Conservation (phyloP, 2,329 filamentous ascomycete genomes). For the Zymoseptoria crescenta region DNA sequence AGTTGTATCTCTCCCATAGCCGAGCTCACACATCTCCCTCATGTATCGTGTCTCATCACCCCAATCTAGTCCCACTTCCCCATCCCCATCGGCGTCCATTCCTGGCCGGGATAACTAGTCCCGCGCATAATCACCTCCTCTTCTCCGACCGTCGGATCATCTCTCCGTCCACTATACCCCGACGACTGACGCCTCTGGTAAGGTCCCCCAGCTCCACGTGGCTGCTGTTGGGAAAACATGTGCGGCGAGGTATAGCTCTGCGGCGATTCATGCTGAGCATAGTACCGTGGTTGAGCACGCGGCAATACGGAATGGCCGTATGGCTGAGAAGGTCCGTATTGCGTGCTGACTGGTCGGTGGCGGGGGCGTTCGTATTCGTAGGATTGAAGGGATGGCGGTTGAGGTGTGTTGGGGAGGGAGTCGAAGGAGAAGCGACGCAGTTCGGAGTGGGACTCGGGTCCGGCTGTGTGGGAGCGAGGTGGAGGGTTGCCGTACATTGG, state of each 20-base stretch:
- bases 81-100: slow-evolving; percentile 50
- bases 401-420: neutral
- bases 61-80: neutral
- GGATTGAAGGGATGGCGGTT: neutral
- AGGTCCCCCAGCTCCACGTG: slow-evolving; percentile 3
- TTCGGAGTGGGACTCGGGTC: neutral
- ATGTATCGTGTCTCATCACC: neutral
- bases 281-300: neutral
- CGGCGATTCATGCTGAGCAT: neutral
- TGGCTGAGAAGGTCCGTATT: neutral
- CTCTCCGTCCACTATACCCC: slow-evolving; percentile 21
- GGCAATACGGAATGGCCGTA: neutral
- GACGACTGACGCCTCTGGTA: slow-evolving; percentile 9
- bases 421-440: neutral
- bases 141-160: slow-evolving; percentile 23
- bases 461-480: neutral
- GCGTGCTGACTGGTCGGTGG: neutral
- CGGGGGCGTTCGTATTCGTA: neutral
- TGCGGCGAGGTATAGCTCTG: slow-evolving; percentile 1
- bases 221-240: slow-evolving; percentile 3
- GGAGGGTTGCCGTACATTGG: neutral
- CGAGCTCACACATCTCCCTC: neutral
- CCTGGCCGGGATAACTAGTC: slow-evolving; percentile 62
- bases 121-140: slow-evolving; percentile 48
- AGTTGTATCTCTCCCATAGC: too few relatives aligned